Evolutionary conservation across 371 early-diverging fungal genomes (phyloP), one percentile per base, ranked within the genome.

Genomic region (Mucor lusitanicus): DNA sequence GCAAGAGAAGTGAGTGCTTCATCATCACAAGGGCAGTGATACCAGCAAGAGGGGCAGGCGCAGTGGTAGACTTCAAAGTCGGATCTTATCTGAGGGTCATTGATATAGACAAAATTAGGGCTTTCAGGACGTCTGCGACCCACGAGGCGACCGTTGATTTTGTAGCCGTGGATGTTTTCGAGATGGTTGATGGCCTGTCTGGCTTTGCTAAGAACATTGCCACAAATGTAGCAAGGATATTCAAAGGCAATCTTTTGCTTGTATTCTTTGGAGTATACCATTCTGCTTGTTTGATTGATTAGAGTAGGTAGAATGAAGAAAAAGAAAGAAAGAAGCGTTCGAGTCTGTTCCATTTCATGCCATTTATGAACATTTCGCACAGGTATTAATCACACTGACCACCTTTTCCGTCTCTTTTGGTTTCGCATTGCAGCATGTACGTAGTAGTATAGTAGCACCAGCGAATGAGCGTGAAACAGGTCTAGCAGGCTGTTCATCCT

Each of bases 41-140:
- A 67, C 67, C 67, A 67, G 23, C 67, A 67, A 4, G 67, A 67
- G 3, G 46, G 21, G 27, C 67, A 67, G 1, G 67, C 27, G 56
- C 46, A 67, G n/a, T 67, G 67, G 1, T 15, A 7, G 0, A 17
- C n/a, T 25, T 61, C 55, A 17, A 28, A 55, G 2, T 61, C 56
- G 30, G 11, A 21, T 27, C 15, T 61, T 19, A 3, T 35, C 44
- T 3, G 19, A 5, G 48, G 48, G 6, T 48, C 19, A 9, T 23
- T 48, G 3, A n/a, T 23, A 32, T 62, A 62, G 1, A 19, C 35
- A 37, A 15, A 67, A 0, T 56, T 27, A 1, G 28, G 30, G 44
- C 57, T 9, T 23, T 27, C 17, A 42, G 67, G 67, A 7, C 67
- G 27, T 9, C 30, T 39, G 15, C n/a, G 53, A 6, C 62, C 67